Conservation (phyloP, 1,139 yeast genomes). For the Pichia sp. region DNA sequence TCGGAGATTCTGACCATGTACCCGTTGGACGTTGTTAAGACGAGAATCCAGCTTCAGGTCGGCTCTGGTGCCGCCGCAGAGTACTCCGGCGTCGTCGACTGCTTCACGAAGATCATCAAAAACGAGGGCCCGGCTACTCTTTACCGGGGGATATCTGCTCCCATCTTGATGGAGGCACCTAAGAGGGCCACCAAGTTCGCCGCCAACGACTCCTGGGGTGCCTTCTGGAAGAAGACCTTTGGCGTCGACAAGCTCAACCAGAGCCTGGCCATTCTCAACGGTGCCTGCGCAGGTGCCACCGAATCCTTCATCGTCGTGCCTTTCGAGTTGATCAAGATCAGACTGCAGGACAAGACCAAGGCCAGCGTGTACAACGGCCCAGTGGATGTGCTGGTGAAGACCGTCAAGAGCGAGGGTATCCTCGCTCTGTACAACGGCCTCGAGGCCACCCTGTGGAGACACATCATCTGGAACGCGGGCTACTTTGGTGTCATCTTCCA, state of each 20-base stretch:
- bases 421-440: constrained; percentile 89
- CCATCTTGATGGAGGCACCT: constrained; percentile 99
- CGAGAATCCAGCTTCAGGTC: constrained; percentile 89
- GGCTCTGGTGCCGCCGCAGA: constrained; percentile 57
- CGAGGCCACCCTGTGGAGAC: constrained; percentile 98
- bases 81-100: constrained; percentile 80
- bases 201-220: constrained; percentile 96
- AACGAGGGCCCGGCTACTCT: constrained; percentile 82
- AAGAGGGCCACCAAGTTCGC: constrained; percentile 97
- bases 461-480: constrained; percentile 95
- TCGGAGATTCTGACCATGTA: constrained; percentile 97
- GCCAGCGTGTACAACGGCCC: constrained; percentile 81
- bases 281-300: constrained; percentile 98
- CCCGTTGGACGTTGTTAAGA: constrained; percentile 96
- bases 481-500: constrained; percentile 94
- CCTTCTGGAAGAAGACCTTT: constrained; percentile 68
- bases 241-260: constrained; percentile 72
- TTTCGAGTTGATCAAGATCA: constrained; percentile 80
- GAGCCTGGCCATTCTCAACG: constrained; percentile 81
- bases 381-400: constrained; percentile 72
- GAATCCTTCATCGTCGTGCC: constrained; percentile 97
- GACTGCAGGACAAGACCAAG: constrained; percentile 82
- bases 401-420: constrained; percentile 69
- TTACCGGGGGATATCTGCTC: constrained; percentile 92
- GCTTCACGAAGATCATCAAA: constrained; percentile 73